Conservation (phyloP, 352 stramenopile species). For the Aphanomyces euteiches region DNA sequence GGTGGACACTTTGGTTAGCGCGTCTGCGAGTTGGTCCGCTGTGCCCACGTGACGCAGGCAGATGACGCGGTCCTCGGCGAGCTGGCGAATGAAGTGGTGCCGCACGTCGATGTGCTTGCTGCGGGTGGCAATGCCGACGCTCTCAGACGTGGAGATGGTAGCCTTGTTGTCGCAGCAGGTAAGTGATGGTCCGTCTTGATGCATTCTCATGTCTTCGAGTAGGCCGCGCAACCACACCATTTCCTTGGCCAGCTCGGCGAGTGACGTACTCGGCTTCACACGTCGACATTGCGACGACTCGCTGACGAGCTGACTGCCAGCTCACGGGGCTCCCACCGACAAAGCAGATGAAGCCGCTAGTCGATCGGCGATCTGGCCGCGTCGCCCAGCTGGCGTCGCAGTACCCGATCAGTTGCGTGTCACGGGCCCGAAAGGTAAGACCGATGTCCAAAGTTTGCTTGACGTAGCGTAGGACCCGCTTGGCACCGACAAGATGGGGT, state of each 20-base stretch:
- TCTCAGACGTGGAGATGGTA: neutral
- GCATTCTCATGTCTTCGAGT: too few species aligned
- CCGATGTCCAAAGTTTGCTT: neutral
- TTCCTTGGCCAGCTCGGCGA: conserved; percentile 29
- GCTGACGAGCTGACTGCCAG: neutral
- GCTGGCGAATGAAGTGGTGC: conserved; percentile 35
- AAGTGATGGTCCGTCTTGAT: too few species aligned
- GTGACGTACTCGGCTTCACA: conserved; percentile 35
- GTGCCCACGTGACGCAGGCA: conserved; percentile 28
- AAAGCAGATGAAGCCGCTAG: conserved; percentile 5
- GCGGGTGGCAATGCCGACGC: conserved; percentile 21
- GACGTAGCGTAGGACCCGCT: conserved; percentile 13
- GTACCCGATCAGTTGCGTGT: neutral
- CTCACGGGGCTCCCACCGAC: neutral
- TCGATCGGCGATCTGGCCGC: conserved; percentile 24
- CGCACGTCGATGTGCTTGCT: conserved; percentile 37
- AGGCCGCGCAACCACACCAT: too few species aligned
- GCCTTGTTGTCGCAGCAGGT: too few species aligned
- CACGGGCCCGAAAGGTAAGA: neutral
- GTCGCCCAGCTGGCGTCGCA: conserved; percentile 18
- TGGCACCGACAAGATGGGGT: conserved; percentile 4
- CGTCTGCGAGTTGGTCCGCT: conserved; percentile 31
- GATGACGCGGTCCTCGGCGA: conserved; percentile 17
- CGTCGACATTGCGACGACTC: conserved; percentile 28
- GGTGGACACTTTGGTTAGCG: conserved; percentile 31